phyloP scores from a whole-genome alignment of 2,329 filamentous ascomycete species.

The Diaporthe sp. region DNA sequence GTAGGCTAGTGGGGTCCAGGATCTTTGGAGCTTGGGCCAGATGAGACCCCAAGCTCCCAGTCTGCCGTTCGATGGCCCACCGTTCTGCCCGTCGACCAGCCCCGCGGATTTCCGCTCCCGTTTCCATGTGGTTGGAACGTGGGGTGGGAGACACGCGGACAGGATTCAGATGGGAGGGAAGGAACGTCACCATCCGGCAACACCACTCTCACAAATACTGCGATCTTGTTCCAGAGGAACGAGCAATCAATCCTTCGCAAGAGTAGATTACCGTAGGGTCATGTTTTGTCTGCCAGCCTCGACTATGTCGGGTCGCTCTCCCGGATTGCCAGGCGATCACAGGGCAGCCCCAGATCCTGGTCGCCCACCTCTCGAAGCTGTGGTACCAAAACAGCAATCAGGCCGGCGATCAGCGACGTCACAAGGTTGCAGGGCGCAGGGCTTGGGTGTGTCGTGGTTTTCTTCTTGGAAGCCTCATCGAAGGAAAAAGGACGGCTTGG shows the following conservation, averaged over 20 bases:
- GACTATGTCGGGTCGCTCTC: conserved; percentile 7
- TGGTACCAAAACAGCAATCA: conserved; percentile 3
- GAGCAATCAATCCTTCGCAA: background rate
- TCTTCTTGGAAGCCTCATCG: conserved; percentile 25
- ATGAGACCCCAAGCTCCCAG: conserved; percentile 16
- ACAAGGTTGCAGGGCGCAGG: conserved; percentile 11
- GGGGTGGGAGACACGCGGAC: background rate
- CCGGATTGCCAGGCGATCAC: conserved; percentile 30
- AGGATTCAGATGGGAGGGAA: background rate
- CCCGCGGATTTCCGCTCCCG: conserved; percentile 26
- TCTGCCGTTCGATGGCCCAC: background rate
- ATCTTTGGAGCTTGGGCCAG: conserved; percentile 22
- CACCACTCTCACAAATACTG: too few relatives aligned
- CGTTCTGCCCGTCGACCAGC: conserved; percentile 16
- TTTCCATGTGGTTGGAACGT: conserved; percentile 22
- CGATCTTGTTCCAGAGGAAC: background rate
- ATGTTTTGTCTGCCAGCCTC: background rate
- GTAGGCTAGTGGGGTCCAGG: conserved; percentile 22
- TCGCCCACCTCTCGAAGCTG: background rate
- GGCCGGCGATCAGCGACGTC: conserved; percentile 28
- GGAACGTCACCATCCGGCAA: background rate
- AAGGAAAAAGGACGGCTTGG: background rate
- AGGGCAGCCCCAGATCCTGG: conserved; percentile 23
- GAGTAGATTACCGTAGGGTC: background rate
- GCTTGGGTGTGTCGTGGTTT: background rate